Base-by-base conservation (phyloP, 805 yeast genomes). In the Nakazawaea ambrosiae region DNA sequence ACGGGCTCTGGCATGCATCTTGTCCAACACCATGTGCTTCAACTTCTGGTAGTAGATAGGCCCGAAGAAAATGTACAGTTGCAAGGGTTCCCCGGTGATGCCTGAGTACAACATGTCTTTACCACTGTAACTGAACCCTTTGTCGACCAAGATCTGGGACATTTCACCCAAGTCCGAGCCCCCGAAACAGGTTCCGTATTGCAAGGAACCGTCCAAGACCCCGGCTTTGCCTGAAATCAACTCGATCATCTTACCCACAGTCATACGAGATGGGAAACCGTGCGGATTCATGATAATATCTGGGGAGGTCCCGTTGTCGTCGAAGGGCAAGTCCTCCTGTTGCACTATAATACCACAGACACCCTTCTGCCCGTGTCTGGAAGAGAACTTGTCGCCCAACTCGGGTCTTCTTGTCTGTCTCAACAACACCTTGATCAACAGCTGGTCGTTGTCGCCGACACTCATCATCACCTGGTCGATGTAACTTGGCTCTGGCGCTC, bases 181-280 rank as follows among this genome's bases (percentile, higher is more conserved):
- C 33, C 98, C 98, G 57, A 92, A 92, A 65, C 97, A 92, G 1
- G 98, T 92, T 52, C 98, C 98, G 51, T 92, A 92, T 58, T 92
- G 95, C 43, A 92, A 66, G 2, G 84, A 55, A 3, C 98, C 98
- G 50, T 86, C 83, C 49, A 92, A 63, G 27, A 92, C 97, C 58
- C 98, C 98, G 0, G 97, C 98, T 56, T 92, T 92, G 49, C 98
- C 98, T 23, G 96, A 83, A 18, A 92, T 83, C 45, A 90, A 70
- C 60, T 92, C 98, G 48, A 92, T 78, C 97, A 92, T 90, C 62
- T 92, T 92, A 42, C 98, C 98, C 15, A 92, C 97, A 27, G 98
- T 92, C 98, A 92, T 92, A 74, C 98, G 95, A 25, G 97, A 90
- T 45, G 98, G 98, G 81, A 90, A 92, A 66, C 97, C 98, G 60